Evolutionary conservation across 2,329 filamentous ascomycete genomes (phyloP), one percentile per base, ranked within the genome.

Genomic region (Calonectria leucothoes): DNA sequence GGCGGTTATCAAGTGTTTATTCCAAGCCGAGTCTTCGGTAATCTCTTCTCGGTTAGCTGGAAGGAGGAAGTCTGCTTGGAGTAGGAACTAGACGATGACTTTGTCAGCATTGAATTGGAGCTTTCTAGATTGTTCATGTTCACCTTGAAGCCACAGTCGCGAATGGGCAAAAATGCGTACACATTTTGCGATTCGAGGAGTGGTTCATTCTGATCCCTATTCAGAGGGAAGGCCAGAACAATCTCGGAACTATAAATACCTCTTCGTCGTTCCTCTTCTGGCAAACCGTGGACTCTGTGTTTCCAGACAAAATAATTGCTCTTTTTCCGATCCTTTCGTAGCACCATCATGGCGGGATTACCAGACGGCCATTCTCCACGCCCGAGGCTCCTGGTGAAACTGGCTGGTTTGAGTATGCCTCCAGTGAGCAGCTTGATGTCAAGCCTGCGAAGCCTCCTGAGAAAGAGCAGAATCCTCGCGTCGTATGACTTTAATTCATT

Each of bases 381-480:
- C 17, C 59, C 39, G 25, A 64, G 59, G 4, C 20, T 31, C 6
- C 17, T 64, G 5, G 59, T 45, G 37, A 64, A 64, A 3, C 25
- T 27, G 6, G 37, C 59, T 14, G 59, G 15, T 6, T 14, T 64
- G 17, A 64, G 37, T 2, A 45, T 3, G 42, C 14, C 15, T 2
- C 59, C 59, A n/a, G 11, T 23, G 15, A 48, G 37, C 5, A 64
- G 37, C 27, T 64, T 64, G 12, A 64, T 29, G 27, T 20, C 42
- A n/a, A 84, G 75, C 25, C 67, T 70, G 6, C 75, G 69, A 8
- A 84, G 75, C 45, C 81, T 78, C 4, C 80, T 76, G 5, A 84
- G 77, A 55, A 83, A 84, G 39, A 83, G 74, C 25, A 83, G 77
- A 37, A 81, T 70, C 39, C 77, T 76, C 11, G 80, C 75, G 42